Evolutionary conservation across 805 yeast genomes (phyloP).

Genomic region (Ogataea haglerorum): DNA sequence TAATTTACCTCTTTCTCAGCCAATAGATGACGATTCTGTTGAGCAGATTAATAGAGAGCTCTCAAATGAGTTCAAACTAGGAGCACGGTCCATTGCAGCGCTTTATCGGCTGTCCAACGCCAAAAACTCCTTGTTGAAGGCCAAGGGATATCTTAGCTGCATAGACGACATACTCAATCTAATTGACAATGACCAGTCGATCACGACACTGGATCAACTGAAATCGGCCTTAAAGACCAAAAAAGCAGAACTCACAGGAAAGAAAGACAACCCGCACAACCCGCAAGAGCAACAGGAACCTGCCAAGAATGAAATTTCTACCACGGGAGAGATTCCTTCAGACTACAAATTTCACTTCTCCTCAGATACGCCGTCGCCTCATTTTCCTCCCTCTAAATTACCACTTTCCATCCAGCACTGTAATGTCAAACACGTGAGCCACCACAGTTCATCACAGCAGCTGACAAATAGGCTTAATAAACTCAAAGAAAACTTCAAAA

Average conservation of each 20-base stretch:
- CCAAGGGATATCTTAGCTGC: slow-evolving; percentile 61
- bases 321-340: slow-evolving; percentile 9
- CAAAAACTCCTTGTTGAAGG: slow-evolving; percentile 43
- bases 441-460: slow-evolving; percentile 11
- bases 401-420: slow-evolving; percentile 23
- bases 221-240: slow-evolving; percentile 36
- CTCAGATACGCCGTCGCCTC: slow-evolving; percentile 12
- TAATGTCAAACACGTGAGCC: slow-evolving; percentile 14
- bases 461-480: slow-evolving; percentile 7
- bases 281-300: background rate
- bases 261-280: background rate
- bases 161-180: slow-evolving; percentile 47
- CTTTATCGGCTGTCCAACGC: slow-evolving; percentile 59
- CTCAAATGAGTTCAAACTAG: slow-evolving; percentile 61
- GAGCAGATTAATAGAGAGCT: slow-evolving; percentile 50
- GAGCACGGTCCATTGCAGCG: slow-evolving; percentile 69
- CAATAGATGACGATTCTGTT: slow-evolving; percentile 46
- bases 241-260: slow-evolving; percentile 22
- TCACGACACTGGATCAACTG: slow-evolving; percentile 36
- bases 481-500: slow-evolving; percentile 11
- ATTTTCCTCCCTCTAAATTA: slow-evolving; percentile 27
- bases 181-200: slow-evolving; percentile 18
- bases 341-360: slow-evolving; percentile 16
- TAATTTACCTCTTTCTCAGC: slow-evolving; percentile 50
- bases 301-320: background rate